phyloP scores from a whole-genome alignment of 352 stramenopile species.

The Phytophthora ramorum region DNA sequence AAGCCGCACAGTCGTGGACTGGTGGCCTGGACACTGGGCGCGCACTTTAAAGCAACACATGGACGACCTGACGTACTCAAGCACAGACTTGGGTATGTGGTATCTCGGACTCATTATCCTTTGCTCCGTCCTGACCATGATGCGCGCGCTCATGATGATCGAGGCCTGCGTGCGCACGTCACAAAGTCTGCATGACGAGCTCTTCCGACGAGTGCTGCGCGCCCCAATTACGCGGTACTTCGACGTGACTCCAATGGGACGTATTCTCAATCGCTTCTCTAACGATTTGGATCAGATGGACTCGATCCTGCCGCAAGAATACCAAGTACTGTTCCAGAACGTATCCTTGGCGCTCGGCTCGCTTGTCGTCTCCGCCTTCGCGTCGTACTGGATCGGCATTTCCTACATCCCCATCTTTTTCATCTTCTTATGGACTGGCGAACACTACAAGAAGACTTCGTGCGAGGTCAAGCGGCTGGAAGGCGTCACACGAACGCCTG shows the following conservation, averaged over 20 bases:
- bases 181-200: constrained; percentile 38
- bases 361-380: constrained; percentile 48
- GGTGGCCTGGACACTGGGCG: constrained; percentile 48
- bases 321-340: constrained; percentile 38
- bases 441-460: constrained; percentile 89
- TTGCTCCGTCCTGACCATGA: constrained; percentile 64
- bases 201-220: constrained; percentile 47
- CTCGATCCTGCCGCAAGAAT: constrained; percentile 43
- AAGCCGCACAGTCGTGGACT: constrained; percentile 35
- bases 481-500: constrained; percentile 79
- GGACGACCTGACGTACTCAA: constrained; percentile 46
- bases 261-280: constrained; percentile 63
- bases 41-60: constrained; percentile 23
- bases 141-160: constrained; percentile 48
- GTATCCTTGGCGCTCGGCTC: constrained; percentile 35
- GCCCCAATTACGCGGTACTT: constrained; percentile 59
- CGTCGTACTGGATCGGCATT: constrained; percentile 48
- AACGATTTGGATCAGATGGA: constrained; percentile 63
- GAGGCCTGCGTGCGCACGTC: constrained; percentile 39
- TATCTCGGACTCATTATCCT: constrained; percentile 40
- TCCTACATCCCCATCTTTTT: constrained; percentile 64
- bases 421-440: constrained; percentile 58
- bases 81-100: constrained; percentile 38
- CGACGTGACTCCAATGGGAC: constrained; percentile 61
- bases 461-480: constrained; percentile 94